A percentile compares a stretch with the other conserved stretches of the same genome.
These are phyloP conservation scores for Boletus rubroflammeus DNA, from an alignment of 768 basidiomycete genomes.

Conservation along the genomic window DNA sequence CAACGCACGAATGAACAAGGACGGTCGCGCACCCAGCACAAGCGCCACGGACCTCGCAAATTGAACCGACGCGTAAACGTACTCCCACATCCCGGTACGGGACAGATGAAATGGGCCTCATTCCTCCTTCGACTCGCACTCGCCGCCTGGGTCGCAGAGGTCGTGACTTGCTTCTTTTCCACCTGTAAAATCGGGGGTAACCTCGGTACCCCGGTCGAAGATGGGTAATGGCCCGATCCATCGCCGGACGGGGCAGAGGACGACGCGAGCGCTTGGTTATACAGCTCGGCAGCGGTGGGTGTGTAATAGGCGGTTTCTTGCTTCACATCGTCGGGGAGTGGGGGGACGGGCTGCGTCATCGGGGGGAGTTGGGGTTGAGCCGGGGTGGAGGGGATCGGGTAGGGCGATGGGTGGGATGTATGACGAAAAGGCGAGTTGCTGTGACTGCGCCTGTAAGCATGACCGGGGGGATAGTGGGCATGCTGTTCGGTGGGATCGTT, in stretches of 20 bases:
- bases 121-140: constrained; percentile 87
- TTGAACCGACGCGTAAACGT: constrained; percentile 96
- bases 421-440: constrained; percentile 35
- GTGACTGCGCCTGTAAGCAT: constrained; percentile 32
- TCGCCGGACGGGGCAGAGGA: constrained; percentile 23
- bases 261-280: constrained; percentile 42
- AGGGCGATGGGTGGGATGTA: constrained; percentile 39
- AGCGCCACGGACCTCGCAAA: constrained; percentile 56
- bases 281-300: constrained; percentile 53
- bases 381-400: constrained; percentile 34
- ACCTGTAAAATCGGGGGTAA: constrained; percentile 86
- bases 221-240: constrained; percentile 29
- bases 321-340: constrained; percentile 33
- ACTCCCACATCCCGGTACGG: constrained; percentile 92
- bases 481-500: constrained; percentile 34
- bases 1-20: constrained; percentile 1
- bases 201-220: constrained; percentile 38
- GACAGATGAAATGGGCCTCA: constrained; percentile 90
- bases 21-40: neutral
- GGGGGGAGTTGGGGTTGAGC: constrained; percentile 29
- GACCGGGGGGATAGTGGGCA: constrained; percentile 34
- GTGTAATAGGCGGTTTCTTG: constrained; percentile 45
- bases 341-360: constrained; percentile 17
- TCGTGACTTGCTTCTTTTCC: constrained; percentile 93
- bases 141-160: constrained; percentile 88